Conservation (phyloP, 306 rosid genomes). For the Medicago ruthenica region DNA sequence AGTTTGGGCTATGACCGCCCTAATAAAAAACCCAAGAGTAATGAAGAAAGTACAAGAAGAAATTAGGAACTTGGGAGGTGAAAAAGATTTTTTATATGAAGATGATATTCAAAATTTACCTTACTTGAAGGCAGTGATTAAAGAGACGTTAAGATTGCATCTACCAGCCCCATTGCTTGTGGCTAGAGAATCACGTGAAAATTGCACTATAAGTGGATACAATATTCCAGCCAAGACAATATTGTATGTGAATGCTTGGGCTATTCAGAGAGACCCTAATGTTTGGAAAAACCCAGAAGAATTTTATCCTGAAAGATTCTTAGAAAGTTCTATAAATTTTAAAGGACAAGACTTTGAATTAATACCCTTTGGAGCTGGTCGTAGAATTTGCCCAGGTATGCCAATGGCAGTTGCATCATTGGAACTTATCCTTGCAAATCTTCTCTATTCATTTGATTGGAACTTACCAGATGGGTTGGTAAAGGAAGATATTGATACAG, state of each 20-base stretch:
- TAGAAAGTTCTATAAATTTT: neutral
- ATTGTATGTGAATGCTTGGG: neutral
- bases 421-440: neutral
- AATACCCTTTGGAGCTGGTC: conserved; percentile 9
- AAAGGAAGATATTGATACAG: neutral
- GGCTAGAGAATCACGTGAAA: neutral
- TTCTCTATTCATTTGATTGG: conserved; percentile 3
- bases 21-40: conserved; percentile 3
- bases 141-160: neutral
- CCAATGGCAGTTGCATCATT: neutral
- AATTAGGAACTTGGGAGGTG: neutral
- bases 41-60: conserved; percentile 8
- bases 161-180: neutral
- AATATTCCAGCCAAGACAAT: neutral
- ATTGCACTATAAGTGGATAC: neutral
- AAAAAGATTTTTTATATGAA: conserved; percentile 20
- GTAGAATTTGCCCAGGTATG: neutral
- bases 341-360: neutral
- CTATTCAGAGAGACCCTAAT: neutral
- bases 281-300: neutral
- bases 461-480: neutral
- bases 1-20: neutral
- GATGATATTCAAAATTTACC: conserved; percentile 22
- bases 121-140: conserved; percentile 28
- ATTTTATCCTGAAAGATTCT: neutral